Evolutionary conservation across 2,329 filamentous ascomycete species (phyloP), one percentile per base, ranked within the genome.

Genomic region (Polytolypa hystricis): DNA sequence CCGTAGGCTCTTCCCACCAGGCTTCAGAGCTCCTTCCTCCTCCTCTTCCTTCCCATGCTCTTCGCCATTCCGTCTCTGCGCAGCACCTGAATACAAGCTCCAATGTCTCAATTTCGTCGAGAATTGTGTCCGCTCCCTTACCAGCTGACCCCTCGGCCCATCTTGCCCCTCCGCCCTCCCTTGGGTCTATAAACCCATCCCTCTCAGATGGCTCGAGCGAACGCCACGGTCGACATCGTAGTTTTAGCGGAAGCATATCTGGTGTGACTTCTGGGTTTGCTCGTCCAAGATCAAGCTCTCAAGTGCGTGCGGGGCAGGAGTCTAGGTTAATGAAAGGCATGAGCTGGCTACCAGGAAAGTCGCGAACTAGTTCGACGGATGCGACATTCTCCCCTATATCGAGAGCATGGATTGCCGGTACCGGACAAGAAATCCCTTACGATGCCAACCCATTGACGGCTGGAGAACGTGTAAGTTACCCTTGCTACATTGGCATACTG

Each of bases 381-480:
- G 53, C 46, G 38, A 42, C 16, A 20, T 46, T 52, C 17, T 30
- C 45, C 26, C 32, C 39, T 4, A 44, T 40, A 11, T 49, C 56
- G 8, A 53, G 52, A 38, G 73, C 74, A 8, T 79, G 74, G 74
- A 69, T 77, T 40, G 66, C 73, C 4, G 73, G 73, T 5, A 61
- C 76, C 45, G 62, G 67, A 29, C 68, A 73, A 42, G 71, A 70
- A 47, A 59, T 73, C 17, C 55, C 67, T 3, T 79, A 77, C 45
- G 72, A 75, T 46, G 42, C 74, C 34, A 56, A 61, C 2, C 61
- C 62, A 19, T 46, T 79, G 43, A 42, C 68, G 16, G 60, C 62
- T 37, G 73, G 66, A 26, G 64, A 71, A 40, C 70, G 65, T 55
- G 69, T 73, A 58, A 42, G 62, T 47, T 33, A 15, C 26, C 8